Base-by-base conservation (phyloP, 1,139 yeast species). In the Yamadazyma sp. region DNA sequence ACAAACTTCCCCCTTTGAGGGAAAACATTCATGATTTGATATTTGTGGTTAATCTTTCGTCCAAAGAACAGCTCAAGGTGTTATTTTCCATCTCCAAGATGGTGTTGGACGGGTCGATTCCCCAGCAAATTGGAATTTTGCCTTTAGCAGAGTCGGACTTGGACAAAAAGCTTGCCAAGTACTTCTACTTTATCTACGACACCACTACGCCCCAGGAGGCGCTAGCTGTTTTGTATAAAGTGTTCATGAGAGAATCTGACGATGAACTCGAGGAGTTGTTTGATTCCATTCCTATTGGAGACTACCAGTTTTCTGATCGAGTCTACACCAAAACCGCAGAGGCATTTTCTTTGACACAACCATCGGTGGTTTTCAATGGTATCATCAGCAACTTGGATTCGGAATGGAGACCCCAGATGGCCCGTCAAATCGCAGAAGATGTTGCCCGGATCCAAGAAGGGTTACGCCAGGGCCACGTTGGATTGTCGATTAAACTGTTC, bases 61-160 rank as follows among this genome's bases (percentile, higher is more conserved):
- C 78, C 42, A 63, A 70, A 15, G 61, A 66, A 2, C 78, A 80
- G 55, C 51, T 73, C 42, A 58, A 65, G 25, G 72, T 70, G 1
- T 58, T 82, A 23, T 64, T 73, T 31, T 70, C 80, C 3, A 56
- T 80, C 29, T 54, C 81, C 1, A 70, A 76, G 26, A 63, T 78
- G 1, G 70, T 86, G 14, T 56, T 80, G 20, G 67, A 75, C 21
- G 71, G 77, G 29, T 80, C 80, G 1, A 69, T 86, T 13, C 89
- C 96, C 0, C 84, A 89, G 48, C 86, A 90, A 55, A 55, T 92
- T 40, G 98, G 97, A 3, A 46, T 92, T 2, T 62, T 92, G 18
- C 95, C 97, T 0, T 46, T 86, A 2, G 62, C 52, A 7, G 60
- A 55, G 2, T 55, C 53, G 1, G 61, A 56, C 23, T 59, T 62